Conservation (phyloP, 352 stramenopile species). For the Phytophthora tubulina region DNA sequence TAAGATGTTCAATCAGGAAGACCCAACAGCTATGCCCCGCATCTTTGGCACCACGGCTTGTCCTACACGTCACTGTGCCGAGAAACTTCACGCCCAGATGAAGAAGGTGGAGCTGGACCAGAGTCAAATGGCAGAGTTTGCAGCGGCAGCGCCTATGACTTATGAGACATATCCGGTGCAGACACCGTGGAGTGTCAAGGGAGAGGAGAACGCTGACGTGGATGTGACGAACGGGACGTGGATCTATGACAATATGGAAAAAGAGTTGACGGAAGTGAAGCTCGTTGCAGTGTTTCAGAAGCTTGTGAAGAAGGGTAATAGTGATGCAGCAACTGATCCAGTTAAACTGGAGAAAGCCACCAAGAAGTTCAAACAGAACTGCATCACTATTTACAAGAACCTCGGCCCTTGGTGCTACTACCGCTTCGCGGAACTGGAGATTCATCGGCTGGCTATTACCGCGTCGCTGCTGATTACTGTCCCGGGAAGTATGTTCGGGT, state of each 20-base stretch:
- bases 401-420: constrained; percentile 83
- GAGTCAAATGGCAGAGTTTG: constrained; percentile 65
- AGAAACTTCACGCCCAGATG: constrained; percentile 74
- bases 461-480: constrained; percentile 63
- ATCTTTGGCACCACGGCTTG: constrained; percentile 91
- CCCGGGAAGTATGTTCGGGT: constrained; percentile 64
- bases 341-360: constrained; percentile 57
- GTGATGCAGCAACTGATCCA: constrained; percentile 40
- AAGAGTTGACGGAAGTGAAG: constrained; percentile 61
- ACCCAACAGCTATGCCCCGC: constrained; percentile 50
- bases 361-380: constrained; percentile 69
- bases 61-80: constrained; percentile 75
- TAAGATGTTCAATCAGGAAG: constrained; percentile 75
- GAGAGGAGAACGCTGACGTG: constrained; percentile 24
- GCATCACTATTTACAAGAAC: constrained; percentile 67
- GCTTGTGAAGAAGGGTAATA: constrained; percentile 65
- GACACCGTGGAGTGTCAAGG: constrained; percentile 31
- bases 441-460: constrained; percentile 65
- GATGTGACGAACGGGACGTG: constrained; percentile 18
- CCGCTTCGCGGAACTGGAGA: constrained; percentile 75
- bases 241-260: constrained; percentile 52
- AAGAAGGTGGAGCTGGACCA: constrained; percentile 75
- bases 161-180: constrained; percentile 69
- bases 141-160: constrained; percentile 71
- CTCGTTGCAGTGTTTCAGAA: constrained; percentile 56